Percentiles rank a stretch among this genome's conserved stretches.
phyloP scores from a whole-genome alignment of 768 basidiomycete genomes.

The Floccularia luteovirens region DNA sequence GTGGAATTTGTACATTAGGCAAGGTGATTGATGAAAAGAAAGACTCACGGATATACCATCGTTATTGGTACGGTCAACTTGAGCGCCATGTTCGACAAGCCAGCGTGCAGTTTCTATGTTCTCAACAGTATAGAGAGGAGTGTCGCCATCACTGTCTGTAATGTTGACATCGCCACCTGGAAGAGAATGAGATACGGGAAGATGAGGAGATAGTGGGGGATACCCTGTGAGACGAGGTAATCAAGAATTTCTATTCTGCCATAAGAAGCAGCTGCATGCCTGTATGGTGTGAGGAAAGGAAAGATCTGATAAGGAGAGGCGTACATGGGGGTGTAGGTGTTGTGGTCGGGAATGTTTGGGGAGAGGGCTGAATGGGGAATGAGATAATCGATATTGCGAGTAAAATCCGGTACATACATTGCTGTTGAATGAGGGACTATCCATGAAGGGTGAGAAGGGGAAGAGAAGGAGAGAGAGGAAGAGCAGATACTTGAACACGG shows the following conservation, averaged over 20 bases:
- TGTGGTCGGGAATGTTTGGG: slow-evolving; percentile 62
- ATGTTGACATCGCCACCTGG: slow-evolving; percentile 84
- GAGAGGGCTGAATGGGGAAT: slow-evolving; percentile 42
- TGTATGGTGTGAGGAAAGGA: slow-evolving; percentile 19
- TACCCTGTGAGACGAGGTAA: slow-evolving; percentile 73
- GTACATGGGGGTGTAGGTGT: slow-evolving; percentile 81
- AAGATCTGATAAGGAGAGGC: slow-evolving; percentile 11
- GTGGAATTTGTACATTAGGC: neutral
- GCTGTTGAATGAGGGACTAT: slow-evolving; percentile 29
- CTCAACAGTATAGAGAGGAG: slow-evolving; percentile 88
- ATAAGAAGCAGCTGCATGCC: slow-evolving; percentile 94
- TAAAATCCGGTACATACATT: slow-evolving; percentile 9
- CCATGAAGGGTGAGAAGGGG: slow-evolving; percentile 5
- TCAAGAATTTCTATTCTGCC: slow-evolving; percentile 69
- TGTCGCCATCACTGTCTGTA: slow-evolving; percentile 83
- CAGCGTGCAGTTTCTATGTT: slow-evolving; percentile 68
- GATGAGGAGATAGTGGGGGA: slow-evolving; percentile 6
- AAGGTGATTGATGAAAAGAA: slow-evolving; percentile 1
- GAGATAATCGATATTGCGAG: slow-evolving; percentile 20
- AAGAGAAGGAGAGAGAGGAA: neutral
- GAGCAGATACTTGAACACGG: slow-evolving; percentile 54
- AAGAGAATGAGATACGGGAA: slow-evolving; percentile 3
- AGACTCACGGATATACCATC: slow-evolving; percentile 70
- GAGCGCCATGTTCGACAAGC: slow-evolving; percentile 75
- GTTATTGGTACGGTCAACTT: slow-evolving; percentile 49